phyloP scores from a whole-genome alignment of 139 green algal genomes.

The Nannochloris sp. region DNA sequence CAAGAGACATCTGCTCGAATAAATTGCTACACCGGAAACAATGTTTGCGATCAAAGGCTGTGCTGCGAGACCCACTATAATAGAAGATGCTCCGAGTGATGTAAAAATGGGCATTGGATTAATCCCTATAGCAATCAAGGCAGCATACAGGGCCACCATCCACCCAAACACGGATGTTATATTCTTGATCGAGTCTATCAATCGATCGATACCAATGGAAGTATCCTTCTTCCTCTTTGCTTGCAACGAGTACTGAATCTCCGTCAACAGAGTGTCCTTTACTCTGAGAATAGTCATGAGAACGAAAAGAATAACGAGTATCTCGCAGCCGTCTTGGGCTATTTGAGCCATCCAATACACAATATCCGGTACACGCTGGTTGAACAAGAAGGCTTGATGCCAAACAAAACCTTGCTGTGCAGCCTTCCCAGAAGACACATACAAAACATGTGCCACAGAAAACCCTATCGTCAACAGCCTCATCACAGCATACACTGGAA shows the following conservation, averaged over 20 bases:
- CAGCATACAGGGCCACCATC: neutral
- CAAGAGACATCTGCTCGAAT: slow-evolving; percentile 4
- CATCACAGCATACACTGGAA: no score
- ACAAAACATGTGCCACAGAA: no score
- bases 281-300: neutral
- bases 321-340: no score
- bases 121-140: slow-evolving; percentile 6
- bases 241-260: neutral
- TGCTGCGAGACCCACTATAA: slow-evolving; percentile 19
- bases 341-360: no score
- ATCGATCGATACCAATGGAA: neutral
- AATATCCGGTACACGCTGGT: no score
- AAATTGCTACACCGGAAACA: slow-evolving; percentile 9
- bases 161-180: neutral
- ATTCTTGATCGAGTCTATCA: neutral
- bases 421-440: no score
- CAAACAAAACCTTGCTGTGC: no score
- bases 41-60: slow-evolving; percentile 16
- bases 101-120: slow-evolving; percentile 19
- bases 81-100: slow-evolving; percentile 11
- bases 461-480: no score
- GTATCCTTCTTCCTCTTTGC: neutral
- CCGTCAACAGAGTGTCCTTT: neutral
- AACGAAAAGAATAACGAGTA: no score
- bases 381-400: no score